A percentile compares a stretch with the other conserved stretches of the same genome.
These are phyloP conservation scores for Xerocomellus amylosporus DNA, from an alignment of 768 basidiomycete species.

Conservation along the genomic window DNA sequence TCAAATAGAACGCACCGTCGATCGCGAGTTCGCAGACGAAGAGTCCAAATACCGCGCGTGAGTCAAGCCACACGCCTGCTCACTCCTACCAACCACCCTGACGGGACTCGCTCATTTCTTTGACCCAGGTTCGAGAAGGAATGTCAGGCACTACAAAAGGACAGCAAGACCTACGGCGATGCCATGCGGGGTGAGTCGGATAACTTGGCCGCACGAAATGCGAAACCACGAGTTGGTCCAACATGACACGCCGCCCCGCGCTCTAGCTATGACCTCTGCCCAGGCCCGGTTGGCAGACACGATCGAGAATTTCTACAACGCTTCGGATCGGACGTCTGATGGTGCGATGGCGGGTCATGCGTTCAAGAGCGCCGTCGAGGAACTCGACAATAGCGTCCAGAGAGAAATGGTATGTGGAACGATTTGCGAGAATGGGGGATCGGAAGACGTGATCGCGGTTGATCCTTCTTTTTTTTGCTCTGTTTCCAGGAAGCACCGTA, in stretches of 20 bases:
- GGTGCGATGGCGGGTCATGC: constrained; percentile 97
- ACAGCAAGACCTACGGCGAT: constrained; percentile 92
- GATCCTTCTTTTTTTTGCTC: neutral
- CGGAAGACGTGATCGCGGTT: neutral
- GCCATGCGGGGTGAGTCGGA: constrained; percentile 76
- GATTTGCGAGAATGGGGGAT: neutral
- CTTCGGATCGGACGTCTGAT: constrained; percentile 79
- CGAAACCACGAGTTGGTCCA: neutral
- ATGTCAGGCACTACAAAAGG: constrained; percentile 88
- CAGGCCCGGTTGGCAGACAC: constrained; percentile 93
- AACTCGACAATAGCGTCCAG: constrained; percentile 81
- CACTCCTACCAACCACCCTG: neutral
- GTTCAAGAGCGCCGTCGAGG: constrained; percentile 93
- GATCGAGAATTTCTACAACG: constrained; percentile 86
- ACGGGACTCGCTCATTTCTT: neutral
- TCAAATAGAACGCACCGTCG: constrained; percentile 93
- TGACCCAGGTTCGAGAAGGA: constrained; percentile 89
- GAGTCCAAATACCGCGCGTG: constrained; percentile 88
- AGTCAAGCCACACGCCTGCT: constrained; percentile 25
- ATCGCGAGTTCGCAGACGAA: constrained; percentile 90
- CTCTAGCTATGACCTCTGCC: constrained; percentile 86
- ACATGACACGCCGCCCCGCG: neutral
- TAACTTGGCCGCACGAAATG: neutral
- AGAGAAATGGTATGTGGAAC: constrained; percentile 72
- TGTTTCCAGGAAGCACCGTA: constrained; percentile 80